A percentile compares a stretch with the other conserved stretches of the same genome.
Evolutionary conservation across 495 filamentous ascomycete species (phyloP).

Genomic region (Xylaria sp.): DNA sequence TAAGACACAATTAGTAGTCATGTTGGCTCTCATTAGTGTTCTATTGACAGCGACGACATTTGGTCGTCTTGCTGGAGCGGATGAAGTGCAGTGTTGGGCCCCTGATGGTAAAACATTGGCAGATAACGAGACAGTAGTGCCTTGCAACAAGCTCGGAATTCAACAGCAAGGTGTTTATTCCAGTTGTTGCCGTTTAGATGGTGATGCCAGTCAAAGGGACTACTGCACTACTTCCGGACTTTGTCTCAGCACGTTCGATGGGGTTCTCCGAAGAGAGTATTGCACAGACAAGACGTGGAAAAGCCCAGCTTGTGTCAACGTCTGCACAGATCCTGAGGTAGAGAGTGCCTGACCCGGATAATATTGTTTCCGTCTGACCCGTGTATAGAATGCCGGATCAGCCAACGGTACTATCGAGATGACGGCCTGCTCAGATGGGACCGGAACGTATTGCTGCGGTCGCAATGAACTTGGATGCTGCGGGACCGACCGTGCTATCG

Average conservation of each 20-base stretch:
- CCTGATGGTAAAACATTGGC: slow-evolving; percentile 36
- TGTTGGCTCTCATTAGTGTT: slow-evolving; percentile 12
- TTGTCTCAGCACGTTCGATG: slow-evolving; percentile 29
- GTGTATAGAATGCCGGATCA: slow-evolving; percentile 28
- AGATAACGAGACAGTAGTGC: slow-evolving; percentile 34
- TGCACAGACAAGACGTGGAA: slow-evolving; percentile 41
- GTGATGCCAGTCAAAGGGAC: slow-evolving; percentile 27
- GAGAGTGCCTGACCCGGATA: background rate
- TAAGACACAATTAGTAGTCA: background rate
- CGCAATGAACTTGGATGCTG: slow-evolving; percentile 39
- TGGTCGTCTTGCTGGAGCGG: background rate
- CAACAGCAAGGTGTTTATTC: slow-evolving; percentile 36
- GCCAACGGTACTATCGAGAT: slow-evolving; percentile 29
- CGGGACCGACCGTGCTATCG: slow-evolving; percentile 34
- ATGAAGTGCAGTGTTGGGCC: slow-evolving; percentile 32
- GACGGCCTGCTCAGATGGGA: slow-evolving; percentile 37
- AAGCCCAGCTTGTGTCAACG: slow-evolving; percentile 33
- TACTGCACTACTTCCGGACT: slow-evolving; percentile 35
- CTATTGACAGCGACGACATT: background rate
- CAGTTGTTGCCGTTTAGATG: slow-evolving; percentile 37
- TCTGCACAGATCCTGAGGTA: slow-evolving; percentile 36
- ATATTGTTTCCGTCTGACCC: background rate
- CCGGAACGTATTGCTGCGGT: slow-evolving; percentile 38
- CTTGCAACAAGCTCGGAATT: slow-evolving; percentile 41
- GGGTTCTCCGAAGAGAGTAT: slow-evolving; percentile 32